These are phyloP conservation scores for Alternaria burnsii DNA, from an alignment of 2,329 filamentous ascomycete species.

Conservation along the genomic window DNA sequence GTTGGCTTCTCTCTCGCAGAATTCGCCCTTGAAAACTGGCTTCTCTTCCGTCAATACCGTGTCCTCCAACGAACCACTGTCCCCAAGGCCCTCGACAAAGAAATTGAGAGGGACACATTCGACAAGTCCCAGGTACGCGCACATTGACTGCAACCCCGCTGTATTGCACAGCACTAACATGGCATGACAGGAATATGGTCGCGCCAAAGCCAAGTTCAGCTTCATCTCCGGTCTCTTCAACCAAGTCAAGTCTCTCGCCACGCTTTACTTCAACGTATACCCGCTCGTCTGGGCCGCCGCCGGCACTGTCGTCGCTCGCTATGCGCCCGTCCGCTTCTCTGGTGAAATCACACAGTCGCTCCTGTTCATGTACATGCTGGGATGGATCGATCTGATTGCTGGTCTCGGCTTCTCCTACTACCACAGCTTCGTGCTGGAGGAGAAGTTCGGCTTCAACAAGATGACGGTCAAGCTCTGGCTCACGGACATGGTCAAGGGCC, in stretches of 20 bases:
- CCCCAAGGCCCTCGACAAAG: constrained; percentile 85
- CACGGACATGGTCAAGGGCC: constrained; percentile 89
- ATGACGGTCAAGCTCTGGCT: constrained; percentile 90
- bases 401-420: constrained; percentile 86
- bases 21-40: constrained; percentile 87
- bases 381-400: constrained; percentile 79
- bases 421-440: constrained; percentile 93
- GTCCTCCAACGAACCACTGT: constrained; percentile 81
- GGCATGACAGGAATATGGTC: constrained; percentile 74
- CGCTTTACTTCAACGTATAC: constrained; percentile 90
- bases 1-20: constrained; percentile 93
- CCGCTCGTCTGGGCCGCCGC: constrained; percentile 89
- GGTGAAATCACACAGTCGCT: constrained; percentile 96
- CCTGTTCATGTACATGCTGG: constrained; percentile 88
- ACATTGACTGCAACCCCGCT: constrained; percentile 2
- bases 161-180: constrained; percentile 25
- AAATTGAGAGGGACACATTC: constrained; percentile 88
- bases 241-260: constrained; percentile 86
- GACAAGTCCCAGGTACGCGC: constrained; percentile 79
- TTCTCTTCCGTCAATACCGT: constrained; percentile 88
- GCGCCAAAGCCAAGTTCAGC: constrained; percentile 91
- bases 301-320: constrained; percentile 75
- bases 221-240: constrained; percentile 82
- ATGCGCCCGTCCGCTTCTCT: constrained; percentile 78
- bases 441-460: constrained; percentile 99